A percentile compares a stretch with the other conserved stretches of the same genome.
Evolutionary conservation across 371 early-diverging fungal genomes (phyloP).

Genomic region (Mortierella sp.): DNA sequence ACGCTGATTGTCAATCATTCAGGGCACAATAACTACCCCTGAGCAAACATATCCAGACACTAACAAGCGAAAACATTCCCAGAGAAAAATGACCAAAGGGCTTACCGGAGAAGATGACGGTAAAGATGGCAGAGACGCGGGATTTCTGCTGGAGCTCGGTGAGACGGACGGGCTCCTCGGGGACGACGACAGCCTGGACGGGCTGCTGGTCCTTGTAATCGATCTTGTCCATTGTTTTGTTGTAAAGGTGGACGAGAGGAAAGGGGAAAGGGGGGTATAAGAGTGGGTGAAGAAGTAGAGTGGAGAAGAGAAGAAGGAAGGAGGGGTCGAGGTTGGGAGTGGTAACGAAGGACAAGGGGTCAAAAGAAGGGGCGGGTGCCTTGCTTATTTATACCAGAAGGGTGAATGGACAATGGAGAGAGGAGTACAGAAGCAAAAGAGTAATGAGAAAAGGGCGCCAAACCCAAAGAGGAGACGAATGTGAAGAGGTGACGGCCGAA

Average conservation of each 20-base stretch:
- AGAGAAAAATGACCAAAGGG: too few species aligned
- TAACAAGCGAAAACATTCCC: background rate
- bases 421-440: background rate
- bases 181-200: conserved; percentile 29
- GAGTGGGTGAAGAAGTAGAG: background rate
- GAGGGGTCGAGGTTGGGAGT: background rate
- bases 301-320: background rate
- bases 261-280: background rate
- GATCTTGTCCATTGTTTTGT: conserved; percentile 19
- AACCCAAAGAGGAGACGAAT: background rate
- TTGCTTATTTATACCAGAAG: conserved; percentile 1
- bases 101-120: conserved; percentile 60
- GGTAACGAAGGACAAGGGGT: conserved; percentile 11
- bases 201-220: conserved; percentile 26
- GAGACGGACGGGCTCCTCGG: conserved; percentile 21
- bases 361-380: background rate
- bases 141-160: conserved; percentile 9
- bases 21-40: background rate
- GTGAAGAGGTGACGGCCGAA: background rate
- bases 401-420: background rate
- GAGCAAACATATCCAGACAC: background rate
- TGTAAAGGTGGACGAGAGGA: background rate
- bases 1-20: background rate
- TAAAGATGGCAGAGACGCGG: conserved; percentile 48
- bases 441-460: background rate